Percentiles rank a stretch among this genome's conserved stretches.
Conservation (phyloP, 495 filamentous ascomycete genomes). For the Entonaema liquescens region DNA sequence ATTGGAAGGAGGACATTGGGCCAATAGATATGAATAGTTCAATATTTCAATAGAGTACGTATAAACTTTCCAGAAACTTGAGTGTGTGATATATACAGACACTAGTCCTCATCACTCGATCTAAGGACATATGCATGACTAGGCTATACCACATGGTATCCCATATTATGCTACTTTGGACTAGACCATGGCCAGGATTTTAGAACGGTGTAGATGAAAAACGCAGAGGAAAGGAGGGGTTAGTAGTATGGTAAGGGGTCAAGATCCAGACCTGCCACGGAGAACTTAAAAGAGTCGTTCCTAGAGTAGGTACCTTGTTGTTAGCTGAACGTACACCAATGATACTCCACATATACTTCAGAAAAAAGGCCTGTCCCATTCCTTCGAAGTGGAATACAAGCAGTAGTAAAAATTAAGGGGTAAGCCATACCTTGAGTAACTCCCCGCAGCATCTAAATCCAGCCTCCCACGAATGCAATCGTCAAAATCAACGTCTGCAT, state of each 20-base stretch:
- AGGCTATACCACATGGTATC: neutral
- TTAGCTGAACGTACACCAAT: neutral
- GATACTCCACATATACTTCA: neutral
- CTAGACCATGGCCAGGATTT: neutral
- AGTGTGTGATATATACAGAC: too few species aligned
- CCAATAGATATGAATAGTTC: too few species aligned
- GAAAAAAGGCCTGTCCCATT: too few species aligned
- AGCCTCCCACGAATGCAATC: slow-evolving; percentile 63
- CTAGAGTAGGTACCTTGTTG: slow-evolving; percentile 48
- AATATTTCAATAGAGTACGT: too few species aligned
- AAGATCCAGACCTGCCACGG: slow-evolving; percentile 76
- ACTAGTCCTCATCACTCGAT: too few species aligned
- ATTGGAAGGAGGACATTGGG: too few species aligned
- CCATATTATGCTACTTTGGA: neutral
- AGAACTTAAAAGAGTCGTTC: slow-evolving; percentile 82
- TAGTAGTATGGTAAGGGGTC: slow-evolving; percentile 70
- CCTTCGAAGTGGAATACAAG: too few species aligned
- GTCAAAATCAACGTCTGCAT: slow-evolving; percentile 59
- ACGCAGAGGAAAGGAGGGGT: neutral
- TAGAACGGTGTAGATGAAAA: neutral
- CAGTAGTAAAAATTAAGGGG: too few species aligned
- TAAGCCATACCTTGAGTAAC: slow-evolving; percentile 67
- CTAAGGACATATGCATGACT: neutral
- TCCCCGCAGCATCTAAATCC: slow-evolving; percentile 77
- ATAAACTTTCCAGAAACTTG: too few species aligned